Evolutionary conservation across 148 eudicot species (phyloP), one percentile per base, ranked within the genome.

Genomic region (Camellia sinensis): DNA sequence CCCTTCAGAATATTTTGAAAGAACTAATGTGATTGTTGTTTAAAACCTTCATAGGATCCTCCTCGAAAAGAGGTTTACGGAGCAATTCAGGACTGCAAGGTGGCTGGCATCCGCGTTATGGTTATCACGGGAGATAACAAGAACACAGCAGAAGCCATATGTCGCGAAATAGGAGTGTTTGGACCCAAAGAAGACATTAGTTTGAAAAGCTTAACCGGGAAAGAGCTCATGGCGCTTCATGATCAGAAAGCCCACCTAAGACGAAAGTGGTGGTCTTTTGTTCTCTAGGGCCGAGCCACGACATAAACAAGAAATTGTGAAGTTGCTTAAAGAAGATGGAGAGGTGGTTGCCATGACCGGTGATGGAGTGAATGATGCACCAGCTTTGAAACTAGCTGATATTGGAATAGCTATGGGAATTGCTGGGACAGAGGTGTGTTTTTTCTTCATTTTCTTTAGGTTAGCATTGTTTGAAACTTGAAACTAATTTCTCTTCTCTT

Each of bases 331-430:
- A 75, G 90, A 86, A 62, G 84, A 54, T 46, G 91, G 91, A 61
- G 91, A 88, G 77, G 91, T 88, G 56, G 91, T 88, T 56, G 91
- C 91, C 65, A 88, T 88, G 91, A 88, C 91, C 14, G 91, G 91
- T 21, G 91, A 88, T 85, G 91, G 91, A 62, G 91, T 88, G 29
- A 88, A 88, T 73, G 91, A 88, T 79, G 91, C 91, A 37, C 91
- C 91, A 60, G 91, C 91, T 63, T 74, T 88, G 37, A 88, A 88
- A 71, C 63, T 86, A 17, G 91, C 91, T 70, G 91, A 88, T 82
- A 88, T 88, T 44, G 90, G 90, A 17, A 84, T 88, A 77, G 90
- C 90, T 18, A 88, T 88, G 91, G 91, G 91, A 57, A 88, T 88
- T 76, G 70, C 91, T 18, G 91, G 91, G 40, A 88, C 91, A 13